phyloP scores from a whole-genome alignment of 1,139 yeast species.

The Nakaseomyces nivariensis region DNA sequence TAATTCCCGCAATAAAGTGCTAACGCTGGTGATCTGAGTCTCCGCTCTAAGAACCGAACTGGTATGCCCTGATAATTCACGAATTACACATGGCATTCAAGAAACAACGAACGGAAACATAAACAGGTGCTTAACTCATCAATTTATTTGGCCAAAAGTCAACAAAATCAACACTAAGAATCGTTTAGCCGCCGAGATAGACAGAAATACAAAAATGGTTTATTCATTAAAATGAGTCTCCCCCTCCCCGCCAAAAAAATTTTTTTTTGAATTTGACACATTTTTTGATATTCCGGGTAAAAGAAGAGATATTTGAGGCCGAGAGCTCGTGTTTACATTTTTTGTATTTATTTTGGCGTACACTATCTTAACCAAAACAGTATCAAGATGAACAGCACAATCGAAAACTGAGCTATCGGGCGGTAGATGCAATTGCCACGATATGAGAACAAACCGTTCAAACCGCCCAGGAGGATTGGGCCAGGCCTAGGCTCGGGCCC shows the following conservation, averaged over 20 bases:
- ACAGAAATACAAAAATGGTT: no score
- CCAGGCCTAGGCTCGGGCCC: background rate
- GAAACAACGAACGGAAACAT: conserved; percentile 25
- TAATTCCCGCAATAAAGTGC: conserved; percentile 31
- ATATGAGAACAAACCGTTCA: conserved; percentile 30
- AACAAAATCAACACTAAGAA: no score
- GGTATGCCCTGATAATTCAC: background rate
- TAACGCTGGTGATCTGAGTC: conserved; percentile 24
- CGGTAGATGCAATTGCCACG: conserved; percentile 14
- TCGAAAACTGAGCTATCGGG: no score
- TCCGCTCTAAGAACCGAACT: background rate
- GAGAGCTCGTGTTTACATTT: background rate
- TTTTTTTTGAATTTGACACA: background rate
- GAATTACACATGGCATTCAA: conserved; percentile 52
- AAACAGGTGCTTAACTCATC: no score
- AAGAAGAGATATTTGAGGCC: background rate
- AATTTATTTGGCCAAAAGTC: no score
- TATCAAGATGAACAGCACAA: no score
- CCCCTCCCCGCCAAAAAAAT: no score
- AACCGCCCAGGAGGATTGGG: conserved; percentile 24
- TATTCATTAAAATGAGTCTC: background rate
- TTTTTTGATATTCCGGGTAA: background rate
- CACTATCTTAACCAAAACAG: no score
- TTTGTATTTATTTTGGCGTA: no score
- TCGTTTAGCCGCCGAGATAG: background rate